Conservation (phyloP, 495 filamentous ascomycete genomes). For the Penicillium canescens region DNA sequence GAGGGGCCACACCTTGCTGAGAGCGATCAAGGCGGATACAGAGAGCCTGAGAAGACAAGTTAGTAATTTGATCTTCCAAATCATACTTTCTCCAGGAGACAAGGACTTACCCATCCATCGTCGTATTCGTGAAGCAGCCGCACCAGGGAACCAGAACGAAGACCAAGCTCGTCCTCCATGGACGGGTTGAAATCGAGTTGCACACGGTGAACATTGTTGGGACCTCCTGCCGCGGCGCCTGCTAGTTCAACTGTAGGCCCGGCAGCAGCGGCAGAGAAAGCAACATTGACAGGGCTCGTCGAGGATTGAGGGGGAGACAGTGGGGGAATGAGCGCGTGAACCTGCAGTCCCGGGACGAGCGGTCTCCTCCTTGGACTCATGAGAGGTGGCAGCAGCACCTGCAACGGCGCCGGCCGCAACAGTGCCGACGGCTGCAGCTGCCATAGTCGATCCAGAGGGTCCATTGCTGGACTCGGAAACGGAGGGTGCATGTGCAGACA, state of each 20-base stretch:
- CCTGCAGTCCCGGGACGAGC: slow-evolving; percentile 26
- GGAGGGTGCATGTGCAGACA: slow-evolving; percentile 17
- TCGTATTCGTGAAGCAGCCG: slow-evolving; percentile 94
- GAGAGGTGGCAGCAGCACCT: slow-evolving; percentile 32
- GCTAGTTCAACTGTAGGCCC: slow-evolving; percentile 22
- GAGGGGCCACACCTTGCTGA: slow-evolving; percentile 87
- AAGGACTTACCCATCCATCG: slow-evolving; percentile 86
- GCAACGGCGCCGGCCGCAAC: slow-evolving; percentile 36
- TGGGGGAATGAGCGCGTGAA: slow-evolving; percentile 14
- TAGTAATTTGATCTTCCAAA: slow-evolving; percentile 28
- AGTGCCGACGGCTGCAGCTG: slow-evolving; percentile 40
- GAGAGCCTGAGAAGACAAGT: slow-evolving; percentile 62
- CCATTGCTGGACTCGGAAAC: slow-evolving; percentile 23
- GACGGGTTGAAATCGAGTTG: slow-evolving; percentile 95
- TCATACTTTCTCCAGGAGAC: neutral
- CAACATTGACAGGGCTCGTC: slow-evolving; percentile 16
- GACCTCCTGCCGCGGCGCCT: slow-evolving; percentile 34
- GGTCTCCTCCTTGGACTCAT: slow-evolving; percentile 33
- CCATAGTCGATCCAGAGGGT: slow-evolving; percentile 25
- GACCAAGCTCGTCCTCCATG: slow-evolving; percentile 84
- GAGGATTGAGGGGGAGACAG: slow-evolving; percentile 5
- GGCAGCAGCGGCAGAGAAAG: slow-evolving; percentile 34
- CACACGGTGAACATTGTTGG: slow-evolving; percentile 77
- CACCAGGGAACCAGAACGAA: slow-evolving; percentile 78
- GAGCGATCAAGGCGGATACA: slow-evolving; percentile 89